Conservation (phyloP, 768 basidiomycete species). For the Mycena pura region DNA sequence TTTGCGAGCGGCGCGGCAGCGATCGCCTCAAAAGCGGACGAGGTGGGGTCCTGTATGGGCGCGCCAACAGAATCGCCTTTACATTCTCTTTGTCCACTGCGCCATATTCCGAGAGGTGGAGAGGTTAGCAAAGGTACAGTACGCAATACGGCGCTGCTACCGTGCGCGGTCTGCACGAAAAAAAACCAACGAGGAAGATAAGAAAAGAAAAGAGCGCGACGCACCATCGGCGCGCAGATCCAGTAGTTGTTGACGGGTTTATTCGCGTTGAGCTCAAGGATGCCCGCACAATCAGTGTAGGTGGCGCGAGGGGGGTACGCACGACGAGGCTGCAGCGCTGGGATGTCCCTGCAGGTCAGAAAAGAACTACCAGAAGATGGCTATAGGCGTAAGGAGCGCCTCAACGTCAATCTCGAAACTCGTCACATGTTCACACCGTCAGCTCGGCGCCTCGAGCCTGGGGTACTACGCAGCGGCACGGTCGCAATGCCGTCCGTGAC, state of each 20-base stretch:
- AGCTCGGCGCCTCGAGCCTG: no score
- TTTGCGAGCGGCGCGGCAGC: neutral
- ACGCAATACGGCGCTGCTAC: neutral
- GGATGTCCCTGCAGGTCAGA: neutral
- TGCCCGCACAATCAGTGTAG: no score
- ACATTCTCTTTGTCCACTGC: conserved; percentile 40
- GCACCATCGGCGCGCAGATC: conserved; percentile 42
- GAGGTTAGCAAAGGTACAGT: neutral
- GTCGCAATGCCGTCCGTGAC: conserved; percentile 43
- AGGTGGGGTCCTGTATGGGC: conserved; percentile 40
- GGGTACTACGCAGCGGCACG: conserved; percentile 26
- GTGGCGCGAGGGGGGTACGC: neutral
- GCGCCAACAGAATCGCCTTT: conserved; percentile 50
- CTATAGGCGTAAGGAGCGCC: neutral
- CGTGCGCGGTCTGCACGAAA: neutral
- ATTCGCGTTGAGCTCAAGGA: conserved; percentile 35
- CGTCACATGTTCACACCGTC: conserved; percentile 28
- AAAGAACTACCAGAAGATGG: conserved; percentile 22
- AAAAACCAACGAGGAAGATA: neutral
- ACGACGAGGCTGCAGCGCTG: conserved; percentile 19
- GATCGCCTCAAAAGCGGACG: neutral
- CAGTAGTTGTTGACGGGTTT: conserved; percentile 48
- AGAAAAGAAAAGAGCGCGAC: conserved; percentile 35
- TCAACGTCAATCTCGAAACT: conserved; percentile 39
- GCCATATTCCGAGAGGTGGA: neutral